Evolutionary conservation across 2,329 filamentous ascomycete genomes (phyloP).

Genomic region (Hymenoscyphus fructigenus): DNA sequence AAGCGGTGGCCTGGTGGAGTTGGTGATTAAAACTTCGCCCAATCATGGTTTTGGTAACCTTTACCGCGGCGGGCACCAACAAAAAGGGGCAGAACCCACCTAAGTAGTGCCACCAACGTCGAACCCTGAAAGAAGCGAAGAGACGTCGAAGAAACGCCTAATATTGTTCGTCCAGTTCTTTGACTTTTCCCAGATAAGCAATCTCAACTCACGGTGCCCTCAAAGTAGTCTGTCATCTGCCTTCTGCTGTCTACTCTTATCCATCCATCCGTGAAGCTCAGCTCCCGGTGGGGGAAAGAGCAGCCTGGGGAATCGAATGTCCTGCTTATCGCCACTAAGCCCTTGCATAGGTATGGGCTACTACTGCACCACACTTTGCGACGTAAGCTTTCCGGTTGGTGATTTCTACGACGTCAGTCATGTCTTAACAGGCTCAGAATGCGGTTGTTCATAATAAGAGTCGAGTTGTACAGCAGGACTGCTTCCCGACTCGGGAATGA

Average conservation of each 20-base stretch:
- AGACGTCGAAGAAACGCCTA: neutral
- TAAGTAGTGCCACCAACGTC: neutral
- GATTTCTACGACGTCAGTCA: neutral
- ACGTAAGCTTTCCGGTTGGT: no score
- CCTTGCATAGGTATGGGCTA: no score
- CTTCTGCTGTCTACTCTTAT: no score
- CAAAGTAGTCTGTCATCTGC: no score
- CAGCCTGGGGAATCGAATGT: no score
- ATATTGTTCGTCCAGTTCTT: neutral
- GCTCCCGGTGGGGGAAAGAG: no score
- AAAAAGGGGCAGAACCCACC: neutral
- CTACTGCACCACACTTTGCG: no score
- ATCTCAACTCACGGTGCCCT: no score
- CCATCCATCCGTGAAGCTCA: no score
- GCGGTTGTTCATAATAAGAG: neutral
- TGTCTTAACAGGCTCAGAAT: neutral
- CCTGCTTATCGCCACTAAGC: no score
- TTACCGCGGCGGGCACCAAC: neutral
- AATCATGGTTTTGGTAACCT: neutral
- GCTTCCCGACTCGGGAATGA: neutral
- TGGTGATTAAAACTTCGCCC: slow-evolving; percentile 1
- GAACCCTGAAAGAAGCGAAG: slow-evolving; percentile 1
- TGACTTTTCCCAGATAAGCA: neutral
- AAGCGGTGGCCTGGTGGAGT: neutral
- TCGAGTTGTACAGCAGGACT: neutral